Base-by-base conservation (phyloP, 192 early-diverging fungal species). In the Coemansia nantahalensis region DNA sequence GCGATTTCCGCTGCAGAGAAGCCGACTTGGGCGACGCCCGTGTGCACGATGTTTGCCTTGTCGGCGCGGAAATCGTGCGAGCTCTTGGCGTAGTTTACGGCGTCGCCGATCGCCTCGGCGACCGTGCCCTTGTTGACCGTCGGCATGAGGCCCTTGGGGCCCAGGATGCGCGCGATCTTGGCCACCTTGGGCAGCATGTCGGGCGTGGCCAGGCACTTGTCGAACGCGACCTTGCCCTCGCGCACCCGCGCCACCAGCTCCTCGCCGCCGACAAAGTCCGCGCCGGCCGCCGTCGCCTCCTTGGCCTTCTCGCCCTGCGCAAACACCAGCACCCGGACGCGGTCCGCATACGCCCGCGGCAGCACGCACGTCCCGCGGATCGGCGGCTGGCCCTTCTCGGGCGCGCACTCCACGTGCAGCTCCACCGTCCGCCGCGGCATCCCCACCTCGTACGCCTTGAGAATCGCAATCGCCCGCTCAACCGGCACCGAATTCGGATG, bases 81-180 rank as follows among this genome's bases (percentile, higher is more conserved):
- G 26, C 83, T 84, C 45, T 82, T 81, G 24, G 90, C 68, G 33
- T 66, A 79, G 36, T 45, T 66, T 21, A 95, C 84, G 18, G 82
- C 78, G 7, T 65, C 76, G 0, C 77, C 56, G 31, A 96, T 80
- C 54, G 90, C 89, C 43, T 85, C 82, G 12, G 52, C 89, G 4
- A 93, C 91, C 17, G 91, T 94, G 39, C 87, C 87, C 59, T 86
- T 88, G 41, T 88, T 89, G 19, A 82, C 73, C 4, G 86, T 94
- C 19, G 95, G 95, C 95, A 98, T 96, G 50, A 98, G 76, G n/a
- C 92, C 91, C 63, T 90, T 91, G 22, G 95, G 95, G 52, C 95
- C 95, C 56, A 98, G 65, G 22, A 93, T 63, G 40, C 86, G 83
- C 7, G 92, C 95, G 64, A 98, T 86, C 62, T 86, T 89, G 31